Conservation (phyloP, 2,329 filamentous ascomycete genomes). For the Beauveria sp. region DNA sequence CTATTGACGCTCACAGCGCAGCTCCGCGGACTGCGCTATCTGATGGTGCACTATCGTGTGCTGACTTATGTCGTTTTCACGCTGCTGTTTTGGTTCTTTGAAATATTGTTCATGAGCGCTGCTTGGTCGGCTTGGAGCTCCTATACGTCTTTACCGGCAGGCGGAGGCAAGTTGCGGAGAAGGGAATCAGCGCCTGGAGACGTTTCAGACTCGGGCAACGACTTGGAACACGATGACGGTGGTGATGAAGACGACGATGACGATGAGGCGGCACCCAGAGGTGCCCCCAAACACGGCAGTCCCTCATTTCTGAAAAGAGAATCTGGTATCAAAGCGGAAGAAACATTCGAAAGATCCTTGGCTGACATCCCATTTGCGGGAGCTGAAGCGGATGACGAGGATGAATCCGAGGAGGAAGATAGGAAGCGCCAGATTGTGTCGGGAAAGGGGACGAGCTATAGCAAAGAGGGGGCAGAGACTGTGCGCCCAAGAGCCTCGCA, state of each 20-base stretch:
- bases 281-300: constrained; percentile 25
- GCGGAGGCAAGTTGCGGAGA: constrained; percentile 9
- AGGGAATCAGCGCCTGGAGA: constrained; percentile 11
- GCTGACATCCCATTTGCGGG: constrained; percentile 27
- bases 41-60: constrained; percentile 80
- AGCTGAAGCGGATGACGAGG: constrained; percentile 41
- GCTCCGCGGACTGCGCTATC: constrained; percentile 68
- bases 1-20: constrained; percentile 63
- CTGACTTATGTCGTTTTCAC: constrained; percentile 63
- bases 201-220: constrained; percentile 10
- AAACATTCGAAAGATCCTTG: constrained; percentile 20
- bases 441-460: constrained; percentile 5
- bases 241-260: constrained; percentile 29
- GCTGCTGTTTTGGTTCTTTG: constrained; percentile 66
- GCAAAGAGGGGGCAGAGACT: constrained; percentile 1
- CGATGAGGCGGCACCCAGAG: constrained; percentile 29
- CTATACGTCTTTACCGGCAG: constrained; percentile 19
- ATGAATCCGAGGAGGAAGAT: constrained; percentile 17
- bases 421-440: not conserved
- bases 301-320: constrained; percentile 31
- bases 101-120: constrained; percentile 57
- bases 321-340: constrained; percentile 14
- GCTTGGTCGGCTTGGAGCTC: constrained; percentile 54
- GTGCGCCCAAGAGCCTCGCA: constrained; percentile 1
- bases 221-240: constrained; percentile 19